Evolutionary conservation across 225 moss, liverwort and hornwort genomes (phyloP).

Genomic region (Takakia lepidozioides): DNA sequence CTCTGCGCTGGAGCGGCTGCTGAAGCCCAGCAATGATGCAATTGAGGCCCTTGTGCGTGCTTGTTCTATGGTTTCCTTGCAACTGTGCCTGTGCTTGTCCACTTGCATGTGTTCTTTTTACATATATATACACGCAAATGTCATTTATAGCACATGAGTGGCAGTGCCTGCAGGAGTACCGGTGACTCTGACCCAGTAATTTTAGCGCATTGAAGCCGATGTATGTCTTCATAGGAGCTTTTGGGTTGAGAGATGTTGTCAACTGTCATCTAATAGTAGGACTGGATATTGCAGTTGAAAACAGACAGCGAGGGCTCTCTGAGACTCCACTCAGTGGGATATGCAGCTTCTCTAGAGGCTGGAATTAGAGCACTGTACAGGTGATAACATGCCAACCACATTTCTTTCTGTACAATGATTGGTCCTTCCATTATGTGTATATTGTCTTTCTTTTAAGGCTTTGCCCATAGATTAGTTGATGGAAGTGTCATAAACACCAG

Average conservation of each 20-base stretch:
- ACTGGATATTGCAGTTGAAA: conserved; percentile 79
- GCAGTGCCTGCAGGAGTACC: too few relatives aligned
- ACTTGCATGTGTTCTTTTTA: conserved; percentile 3
- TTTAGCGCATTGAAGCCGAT: too few relatives aligned
- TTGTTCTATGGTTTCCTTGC: conserved; percentile 3
- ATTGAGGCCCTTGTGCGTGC: conserved; percentile 69
- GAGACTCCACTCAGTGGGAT: conserved; percentile 79
- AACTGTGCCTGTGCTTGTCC: conserved; percentile 5
- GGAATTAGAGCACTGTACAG: conserved; percentile 85
- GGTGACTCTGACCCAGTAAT: too few relatives aligned
- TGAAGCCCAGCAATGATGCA: conserved; percentile 85
- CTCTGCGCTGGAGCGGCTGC: conserved; percentile 66
- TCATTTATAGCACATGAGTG: too few relatives aligned
- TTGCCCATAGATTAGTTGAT: too few relatives aligned
- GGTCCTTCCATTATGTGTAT: too few relatives aligned
- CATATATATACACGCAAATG: too few relatives aligned
- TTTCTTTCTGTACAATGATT: not conserved
- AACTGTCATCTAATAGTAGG: too few relatives aligned
- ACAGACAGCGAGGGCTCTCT: conserved; percentile 74
- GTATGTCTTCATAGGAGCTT: too few relatives aligned
- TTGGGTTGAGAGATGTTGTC: too few relatives aligned
- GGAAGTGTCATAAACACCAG: too few relatives aligned
- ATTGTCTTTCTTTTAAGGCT: too few relatives aligned
- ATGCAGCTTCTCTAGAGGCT: conserved; percentile 76
- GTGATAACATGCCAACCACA: conserved; percentile 19